Evolutionary conservation across 129 eudicot species (phyloP), one percentile per base, ranked within the genome.

Genomic region (Centaurea solstitialis): DNA sequence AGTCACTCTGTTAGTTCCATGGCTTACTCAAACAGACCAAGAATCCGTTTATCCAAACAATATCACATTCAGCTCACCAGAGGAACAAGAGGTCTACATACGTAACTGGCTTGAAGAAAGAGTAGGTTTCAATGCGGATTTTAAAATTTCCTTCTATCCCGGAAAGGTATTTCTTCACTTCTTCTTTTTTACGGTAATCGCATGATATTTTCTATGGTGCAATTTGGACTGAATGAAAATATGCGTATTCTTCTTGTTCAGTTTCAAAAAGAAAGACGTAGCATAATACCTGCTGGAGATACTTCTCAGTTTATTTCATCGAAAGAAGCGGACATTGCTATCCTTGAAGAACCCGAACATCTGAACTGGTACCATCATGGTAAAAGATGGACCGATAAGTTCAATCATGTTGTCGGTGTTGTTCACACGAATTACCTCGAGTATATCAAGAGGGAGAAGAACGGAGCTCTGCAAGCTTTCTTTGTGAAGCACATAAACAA

Each of bases 321-420:
- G 0, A 95, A 89, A 85, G 96, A 93, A 53, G 99, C 99, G 41
- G 98, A 93, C 84, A 95, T 95, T 80, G 94, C 93, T 30, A 95
- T 95, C 80, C 91, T 95, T 33, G 98, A 95, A 88, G 99, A 95
- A 74, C 99, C 99, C 0, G 99, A 95, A 80, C 99, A 95, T 82
- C 77, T 95, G 71, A 95, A 93, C 75, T 95, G 99, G 99, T 95
- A 95, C 71, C 97, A 95, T 74, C 99, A 95, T 84, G 99, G 99
- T 67, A 89, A 89, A 77, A 91, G 98, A 4, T 95, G 99, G 99
- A 95, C 99, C 71, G 94, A 93, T 85, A 95, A 95, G 81, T 95
- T 95, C 79, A 95, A 95, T 89, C 98, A 95, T 82, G 99, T 95
- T 18, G 99, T 95, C 68, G 99, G 99, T 76, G 69, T 95, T 79